Evolutionary conservation across 75 land plant genomes (phyloP), one percentile per base, ranked within the genome.

Genomic region (Isoetes taiwanensis): DNA sequence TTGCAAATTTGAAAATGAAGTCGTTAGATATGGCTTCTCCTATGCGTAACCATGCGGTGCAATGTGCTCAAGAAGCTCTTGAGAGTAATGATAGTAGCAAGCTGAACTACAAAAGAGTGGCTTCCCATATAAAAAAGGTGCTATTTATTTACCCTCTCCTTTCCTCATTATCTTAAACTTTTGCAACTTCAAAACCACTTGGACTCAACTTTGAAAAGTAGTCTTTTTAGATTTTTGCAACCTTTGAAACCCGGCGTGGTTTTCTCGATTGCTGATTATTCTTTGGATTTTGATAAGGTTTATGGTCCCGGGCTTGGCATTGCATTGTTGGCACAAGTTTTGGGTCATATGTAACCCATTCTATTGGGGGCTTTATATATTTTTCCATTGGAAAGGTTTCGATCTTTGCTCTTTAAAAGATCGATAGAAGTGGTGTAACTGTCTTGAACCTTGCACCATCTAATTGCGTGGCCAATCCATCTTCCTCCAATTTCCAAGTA

Each of bases 251-350:
- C n/a, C n/a, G n/a, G n/a, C n/a, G n/a, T n/a, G n/a, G n/a, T n/a
- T n/a, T n/a, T n/a, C n/a, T n/a, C n/a, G n/a, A n/a, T n/a, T n/a
- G n/a, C n/a, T n/a, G n/a, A n/a, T n/a, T n/a, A n/a, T n/a, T n/a
- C n/a, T n/a, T 16, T 19, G 50, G 50, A 46, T 16, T 46, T 46
- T 46, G 50, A 46, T 16, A 46, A 46, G 50, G 16, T 46, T 8
- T n/a, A 46, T 46, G 50, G 50, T 19, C 50, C 50, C n/a, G n/a
- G 19, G 50, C 50, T 6, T 46, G 50, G 50, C 50, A 46, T n/a
- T 46, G 50, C 16, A 46, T 46, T 23, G 50, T 46, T 16, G 50
- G 50, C 4, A 46, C 50, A n/a, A 46, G 50, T 16, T 46, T 46
- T 16, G 50, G 50, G 16, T 46, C 50, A n/a, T 46, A 46, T 16